A percentile compares a stretch with the other conserved stretches of the same genome.
phyloP scores from a whole-genome alignment of 192 early-diverging fungal genomes.

The Chytriomyces confervae region DNA sequence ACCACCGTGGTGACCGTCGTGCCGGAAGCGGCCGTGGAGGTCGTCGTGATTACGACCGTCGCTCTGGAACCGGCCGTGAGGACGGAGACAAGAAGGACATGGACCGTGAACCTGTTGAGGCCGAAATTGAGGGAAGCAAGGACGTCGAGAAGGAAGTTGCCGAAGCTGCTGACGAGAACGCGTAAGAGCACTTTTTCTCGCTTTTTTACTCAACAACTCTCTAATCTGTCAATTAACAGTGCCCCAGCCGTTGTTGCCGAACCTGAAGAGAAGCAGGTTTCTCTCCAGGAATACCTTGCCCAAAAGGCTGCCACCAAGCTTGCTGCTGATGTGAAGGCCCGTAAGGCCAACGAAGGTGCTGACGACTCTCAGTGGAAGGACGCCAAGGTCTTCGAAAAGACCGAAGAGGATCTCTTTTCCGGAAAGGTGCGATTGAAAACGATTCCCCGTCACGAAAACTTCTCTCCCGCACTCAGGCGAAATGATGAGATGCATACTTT shows the following conservation, averaged over 20 bases:
- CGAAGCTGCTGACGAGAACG: conserved; percentile 46
- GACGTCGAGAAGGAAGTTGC: conserved; percentile 45
- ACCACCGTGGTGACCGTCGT: conserved; percentile 46
- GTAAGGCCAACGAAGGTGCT: conserved; percentile 88
- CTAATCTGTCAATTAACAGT: conserved; percentile 26
- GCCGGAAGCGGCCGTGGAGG: conserved; percentile 58
- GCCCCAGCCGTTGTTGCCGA: conserved; percentile 59
- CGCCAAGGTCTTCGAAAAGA: conserved; percentile 70
- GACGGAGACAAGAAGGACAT: conserved; percentile 92
- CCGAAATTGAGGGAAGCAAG: conserved; percentile 60
- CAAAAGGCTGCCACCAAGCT: conserved; percentile 68
- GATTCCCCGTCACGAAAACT: not conserved
- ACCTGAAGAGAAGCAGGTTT: conserved; percentile 81
- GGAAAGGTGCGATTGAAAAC: conserved; percentile 61
- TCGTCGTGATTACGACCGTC: conserved; percentile 81
- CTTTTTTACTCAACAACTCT: not conserved
- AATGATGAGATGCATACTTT: conserved; percentile 25
- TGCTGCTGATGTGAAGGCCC: conserved; percentile 60
- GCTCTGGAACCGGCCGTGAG: conserved; percentile 75
- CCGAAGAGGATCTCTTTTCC: conserved; percentile 69
- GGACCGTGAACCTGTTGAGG: conserved; percentile 66
- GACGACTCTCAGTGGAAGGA: conserved; percentile 86
- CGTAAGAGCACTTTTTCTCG: conserved; percentile 47
- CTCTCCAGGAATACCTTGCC: conserved; percentile 86
- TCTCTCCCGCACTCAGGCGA: not conserved